Evolutionary conservation across 2,329 filamentous ascomycete species (phyloP).

Genomic region (Colletotrichum sansevieriae): DNA sequence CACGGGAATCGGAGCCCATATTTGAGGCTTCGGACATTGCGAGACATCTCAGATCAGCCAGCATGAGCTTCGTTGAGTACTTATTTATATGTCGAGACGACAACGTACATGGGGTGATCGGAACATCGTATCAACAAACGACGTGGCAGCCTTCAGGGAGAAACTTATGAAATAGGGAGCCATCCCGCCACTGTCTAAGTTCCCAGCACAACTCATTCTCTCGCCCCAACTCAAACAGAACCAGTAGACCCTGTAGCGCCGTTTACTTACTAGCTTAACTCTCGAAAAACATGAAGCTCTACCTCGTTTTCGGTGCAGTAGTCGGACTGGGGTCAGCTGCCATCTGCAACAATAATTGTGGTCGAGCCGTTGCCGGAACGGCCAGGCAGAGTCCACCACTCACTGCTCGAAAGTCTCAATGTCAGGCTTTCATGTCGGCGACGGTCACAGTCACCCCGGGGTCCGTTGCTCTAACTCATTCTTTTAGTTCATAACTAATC

Average conservation of each 20-base stretch:
- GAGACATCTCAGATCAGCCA: no score
- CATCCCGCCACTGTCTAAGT: no score
- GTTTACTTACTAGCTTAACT: not conserved
- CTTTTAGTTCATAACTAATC: not conserved
- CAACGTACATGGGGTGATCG: no score
- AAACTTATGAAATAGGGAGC: no score
- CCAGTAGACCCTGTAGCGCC: not conserved
- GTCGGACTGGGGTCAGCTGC: not conserved
- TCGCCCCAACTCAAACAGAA: not conserved
- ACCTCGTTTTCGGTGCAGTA: not conserved
- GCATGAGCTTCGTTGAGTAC: no score
- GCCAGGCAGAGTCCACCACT: conserved; percentile 18
- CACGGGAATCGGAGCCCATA: no score
- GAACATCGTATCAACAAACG: no score
- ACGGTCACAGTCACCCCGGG: conserved; percentile 34
- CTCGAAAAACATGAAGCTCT: conserved; percentile 2
- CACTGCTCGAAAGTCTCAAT: conserved; percentile 16
- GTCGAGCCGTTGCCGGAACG: conserved; percentile 33
- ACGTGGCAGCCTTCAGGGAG: no score
- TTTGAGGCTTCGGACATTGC: no score
- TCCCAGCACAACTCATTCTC: not conserved
- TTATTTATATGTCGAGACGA: no score
- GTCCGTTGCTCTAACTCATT: conserved; percentile 1
- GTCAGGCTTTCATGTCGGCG: conserved; percentile 29
- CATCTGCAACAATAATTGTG: conserved; percentile 39